Conservation (phyloP, 208 protist species). For the Borovskyia barvae region DNA sequence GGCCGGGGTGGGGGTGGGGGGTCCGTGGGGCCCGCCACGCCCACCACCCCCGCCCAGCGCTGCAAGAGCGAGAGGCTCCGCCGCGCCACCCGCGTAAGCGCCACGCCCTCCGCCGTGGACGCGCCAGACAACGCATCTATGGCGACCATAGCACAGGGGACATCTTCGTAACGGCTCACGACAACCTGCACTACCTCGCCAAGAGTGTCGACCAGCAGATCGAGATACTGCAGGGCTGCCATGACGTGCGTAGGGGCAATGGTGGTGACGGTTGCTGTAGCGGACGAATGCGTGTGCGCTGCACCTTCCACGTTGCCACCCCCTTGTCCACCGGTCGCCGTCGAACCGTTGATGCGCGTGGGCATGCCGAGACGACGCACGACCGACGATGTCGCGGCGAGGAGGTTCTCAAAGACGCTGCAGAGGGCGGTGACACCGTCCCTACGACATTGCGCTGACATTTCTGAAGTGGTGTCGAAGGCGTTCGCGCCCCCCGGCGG, state of each 20-base stretch:
- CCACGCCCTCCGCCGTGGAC: conserved; percentile 33
- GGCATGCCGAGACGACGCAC: conserved; percentile 10
- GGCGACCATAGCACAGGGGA: conserved; percentile 34
- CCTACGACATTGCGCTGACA: conserved; percentile 15
- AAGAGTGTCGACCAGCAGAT: conserved; percentile 37
- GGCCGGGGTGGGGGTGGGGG: too few species aligned
- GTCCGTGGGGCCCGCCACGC: not conserved
- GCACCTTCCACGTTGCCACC: not conserved
- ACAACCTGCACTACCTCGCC: conserved; percentile 39
- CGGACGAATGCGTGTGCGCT: not conserved
- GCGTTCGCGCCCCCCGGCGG: conserved; percentile 10
- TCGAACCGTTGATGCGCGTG: not conserved
- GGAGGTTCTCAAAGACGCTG: conserved; percentile 26
- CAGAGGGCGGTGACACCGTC: conserved; percentile 38
- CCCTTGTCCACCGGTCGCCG: not conserved
- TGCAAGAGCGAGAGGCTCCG: conserved; percentile 45
- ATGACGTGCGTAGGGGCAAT: conserved; percentile 19
- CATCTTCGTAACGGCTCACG: conserved; percentile 33
- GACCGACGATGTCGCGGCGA: conserved; percentile 25
- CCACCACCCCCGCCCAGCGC: conserved; percentile 31
- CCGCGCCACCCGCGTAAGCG: conserved; percentile 38
- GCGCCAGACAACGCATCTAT: conserved; percentile 35
- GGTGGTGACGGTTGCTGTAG: not conserved
- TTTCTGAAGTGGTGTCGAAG: not conserved
- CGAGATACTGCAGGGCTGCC: conserved; percentile 37